phyloP scores from a whole-genome alignment of 106 monocot species.

The Dactylorhiza incarnata region DNA sequence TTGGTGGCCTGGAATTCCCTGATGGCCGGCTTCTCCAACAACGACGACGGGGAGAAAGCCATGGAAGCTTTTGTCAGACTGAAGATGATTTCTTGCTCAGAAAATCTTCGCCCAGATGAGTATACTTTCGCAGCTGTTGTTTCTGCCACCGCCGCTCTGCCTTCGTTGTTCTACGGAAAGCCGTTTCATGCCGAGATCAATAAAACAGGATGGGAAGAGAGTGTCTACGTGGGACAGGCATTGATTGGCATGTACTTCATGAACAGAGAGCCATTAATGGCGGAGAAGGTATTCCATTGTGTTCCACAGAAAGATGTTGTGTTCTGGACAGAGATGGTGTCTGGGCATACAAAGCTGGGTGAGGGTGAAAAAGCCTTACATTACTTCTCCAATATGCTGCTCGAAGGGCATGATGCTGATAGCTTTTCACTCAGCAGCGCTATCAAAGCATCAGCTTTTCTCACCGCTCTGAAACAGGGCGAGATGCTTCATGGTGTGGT shows the following conservation, averaged over 20 bases:
- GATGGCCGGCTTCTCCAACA: conserved; percentile 30
- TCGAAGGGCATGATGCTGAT: conserved; percentile 60
- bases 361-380: conserved; percentile 50
- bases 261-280: conserved; percentile 48
- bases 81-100: conserved; percentile 8
- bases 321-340: conserved; percentile 84
- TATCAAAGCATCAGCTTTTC: conserved; percentile 60
- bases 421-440: conserved; percentile 75
- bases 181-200: conserved; percentile 58
- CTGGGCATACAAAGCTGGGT: conserved; percentile 53
- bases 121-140: conserved; percentile 44
- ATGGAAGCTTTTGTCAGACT: conserved; percentile 31
- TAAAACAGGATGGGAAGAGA: conserved; percentile 43
- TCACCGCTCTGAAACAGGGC: conserved; percentile 56
- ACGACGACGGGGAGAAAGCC: conserved; percentile 22
- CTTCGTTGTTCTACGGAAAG: conserved; percentile 43
- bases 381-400: conserved; percentile 53
- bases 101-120: conserved; percentile 25
- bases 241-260: conserved; percentile 80
- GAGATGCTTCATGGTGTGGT: conserved; percentile 55
- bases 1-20: conserved; percentile 58
- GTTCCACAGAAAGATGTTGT: conserved; percentile 48
- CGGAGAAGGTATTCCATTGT: conserved; percentile 36
- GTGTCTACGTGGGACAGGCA: conserved; percentile 57
- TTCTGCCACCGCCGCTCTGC: conserved; percentile 35